Conservation (phyloP, 805 yeast genomes). For the Ogataea thermomethanolica region DNA sequence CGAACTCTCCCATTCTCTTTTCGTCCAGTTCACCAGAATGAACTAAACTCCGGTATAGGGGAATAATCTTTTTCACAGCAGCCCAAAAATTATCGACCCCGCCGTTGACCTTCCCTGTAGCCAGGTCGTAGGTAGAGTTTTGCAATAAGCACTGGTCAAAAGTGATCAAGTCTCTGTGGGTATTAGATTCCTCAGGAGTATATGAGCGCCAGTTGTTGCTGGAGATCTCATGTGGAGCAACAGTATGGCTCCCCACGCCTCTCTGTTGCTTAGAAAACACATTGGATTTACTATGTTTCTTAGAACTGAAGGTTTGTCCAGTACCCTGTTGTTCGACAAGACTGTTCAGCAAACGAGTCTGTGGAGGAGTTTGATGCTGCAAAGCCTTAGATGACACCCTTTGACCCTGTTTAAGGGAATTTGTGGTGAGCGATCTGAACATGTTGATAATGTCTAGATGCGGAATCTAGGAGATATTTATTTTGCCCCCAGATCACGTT, state of each 20-base stretch:
- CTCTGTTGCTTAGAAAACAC: constrained; percentile 10
- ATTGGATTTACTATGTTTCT: constrained; percentile 5
- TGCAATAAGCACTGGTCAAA: constrained; percentile 47
- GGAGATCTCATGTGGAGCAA: constrained; percentile 11
- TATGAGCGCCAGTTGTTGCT: constrained; percentile 7
- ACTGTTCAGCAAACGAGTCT: constrained; percentile 22
- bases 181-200: constrained; percentile 37
- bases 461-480: constrained; percentile 1
- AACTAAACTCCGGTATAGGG: constrained; percentile 44
- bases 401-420: constrained; percentile 32
- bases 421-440: constrained; percentile 32
- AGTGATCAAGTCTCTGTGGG: constrained; percentile 42
- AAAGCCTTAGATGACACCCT: constrained; percentile 32
- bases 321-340: constrained; percentile 21
- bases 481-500: constrained; percentile 8
- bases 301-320: constrained; percentile 3
- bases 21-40: constrained; percentile 46
- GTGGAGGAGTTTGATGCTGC: constrained; percentile 28
- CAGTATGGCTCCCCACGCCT: constrained; percentile 7
- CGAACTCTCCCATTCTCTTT: constrained; percentile 45
- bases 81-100: constrained; percentile 50
- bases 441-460: constrained; percentile 9
- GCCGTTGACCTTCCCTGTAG: constrained; percentile 37
- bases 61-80: constrained; percentile 48
- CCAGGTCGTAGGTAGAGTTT: constrained; percentile 35